phyloP scores from a whole-genome alignment of 2,329 filamentous ascomycete genomes.

The Colletotrichum graminicola region DNA sequence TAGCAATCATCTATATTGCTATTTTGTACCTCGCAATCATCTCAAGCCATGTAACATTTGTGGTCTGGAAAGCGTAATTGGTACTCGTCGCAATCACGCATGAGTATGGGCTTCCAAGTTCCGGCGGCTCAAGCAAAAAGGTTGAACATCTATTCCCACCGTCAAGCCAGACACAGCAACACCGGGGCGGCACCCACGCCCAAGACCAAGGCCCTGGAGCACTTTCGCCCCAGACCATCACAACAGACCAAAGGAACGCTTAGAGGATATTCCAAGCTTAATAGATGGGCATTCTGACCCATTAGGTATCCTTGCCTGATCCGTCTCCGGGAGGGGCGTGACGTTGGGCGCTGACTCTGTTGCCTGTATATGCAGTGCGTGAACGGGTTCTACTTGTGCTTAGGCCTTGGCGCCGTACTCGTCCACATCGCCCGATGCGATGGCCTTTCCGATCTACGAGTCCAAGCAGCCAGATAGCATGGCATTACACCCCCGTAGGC shows the following conservation, averaged over 20 bases:
- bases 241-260: not conserved
- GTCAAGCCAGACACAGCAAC: not conserved
- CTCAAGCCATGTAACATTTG: not conserved
- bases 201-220: not conserved
- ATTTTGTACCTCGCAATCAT: not conserved
- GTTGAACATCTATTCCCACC: not conserved
- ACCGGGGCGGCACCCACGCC: not conserved
- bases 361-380: slow-evolving; percentile 48
- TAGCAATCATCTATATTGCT: not conserved
- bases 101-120: not conserved
- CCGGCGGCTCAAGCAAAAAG: not conserved
- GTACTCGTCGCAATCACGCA: not conserved
- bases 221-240: not conserved
- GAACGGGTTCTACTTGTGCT: slow-evolving; percentile 47
- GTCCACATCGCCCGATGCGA: slow-evolving; percentile 41
- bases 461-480: slow-evolving; percentile 51
- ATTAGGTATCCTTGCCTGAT: slow-evolving; percentile 53
- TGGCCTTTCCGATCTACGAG: slow-evolving; percentile 48
- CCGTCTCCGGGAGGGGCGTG: slow-evolving; percentile 49
- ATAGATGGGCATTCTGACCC: slow-evolving; percentile 53
- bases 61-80: not conserved
- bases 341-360: slow-evolving; percentile 44
- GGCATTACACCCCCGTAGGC: slow-evolving; percentile 48
- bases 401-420: slow-evolving; percentile 47
- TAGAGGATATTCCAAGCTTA: slow-evolving; percentile 53